phyloP scores from a whole-genome alignment of 2,329 filamentous ascomycete species.

The Sphaerulina vaccinii region DNA sequence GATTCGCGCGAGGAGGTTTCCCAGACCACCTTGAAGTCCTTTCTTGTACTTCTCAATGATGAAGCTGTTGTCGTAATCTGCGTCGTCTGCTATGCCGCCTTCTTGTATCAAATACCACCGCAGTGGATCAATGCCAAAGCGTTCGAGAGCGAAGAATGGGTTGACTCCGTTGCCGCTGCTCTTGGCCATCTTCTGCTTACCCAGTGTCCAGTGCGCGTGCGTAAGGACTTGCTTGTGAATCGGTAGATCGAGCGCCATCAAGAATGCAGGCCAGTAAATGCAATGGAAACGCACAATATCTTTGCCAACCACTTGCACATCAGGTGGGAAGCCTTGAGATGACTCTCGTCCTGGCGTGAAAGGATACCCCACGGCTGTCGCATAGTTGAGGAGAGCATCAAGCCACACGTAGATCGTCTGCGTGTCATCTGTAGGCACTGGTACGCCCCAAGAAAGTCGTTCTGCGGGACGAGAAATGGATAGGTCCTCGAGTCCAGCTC shows the following conservation, averaged over 20 bases:
- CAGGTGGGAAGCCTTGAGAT: slow-evolving; percentile 76
- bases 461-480: slow-evolving; percentile 81
- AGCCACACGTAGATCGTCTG: slow-evolving; percentile 99
- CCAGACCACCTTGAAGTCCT: slow-evolving; percentile 71
- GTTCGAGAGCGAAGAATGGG: slow-evolving; percentile 84
- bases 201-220: slow-evolving; percentile 95
- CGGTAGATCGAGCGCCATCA: slow-evolving; percentile 81
- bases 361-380: slow-evolving; percentile 84
- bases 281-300: slow-evolving; percentile 96
- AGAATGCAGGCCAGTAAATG: slow-evolving; percentile 95
- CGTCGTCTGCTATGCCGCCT: slow-evolving; percentile 73
- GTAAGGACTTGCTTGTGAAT: slow-evolving; percentile 77
- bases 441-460: slow-evolving; percentile 82
- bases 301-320: slow-evolving; percentile 91
- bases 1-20: slow-evolving; percentile 75
- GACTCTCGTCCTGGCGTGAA: slow-evolving; percentile 66
- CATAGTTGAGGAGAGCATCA: slow-evolving; percentile 91
- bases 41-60: slow-evolving; percentile 79
- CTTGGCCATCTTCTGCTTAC: slow-evolving; percentile 92
- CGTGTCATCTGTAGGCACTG: slow-evolving; percentile 74
- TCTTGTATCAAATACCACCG: slow-evolving; percentile 84
- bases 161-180: slow-evolving; percentile 93
- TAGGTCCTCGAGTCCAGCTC: slow-evolving; percentile 76
- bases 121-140: slow-evolving; percentile 84
- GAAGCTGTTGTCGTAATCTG: slow-evolving; percentile 77